phyloP scores from a whole-genome alignment of 768 basidiomycete species.

The Cystofilobasidium bisporidii region DNA sequence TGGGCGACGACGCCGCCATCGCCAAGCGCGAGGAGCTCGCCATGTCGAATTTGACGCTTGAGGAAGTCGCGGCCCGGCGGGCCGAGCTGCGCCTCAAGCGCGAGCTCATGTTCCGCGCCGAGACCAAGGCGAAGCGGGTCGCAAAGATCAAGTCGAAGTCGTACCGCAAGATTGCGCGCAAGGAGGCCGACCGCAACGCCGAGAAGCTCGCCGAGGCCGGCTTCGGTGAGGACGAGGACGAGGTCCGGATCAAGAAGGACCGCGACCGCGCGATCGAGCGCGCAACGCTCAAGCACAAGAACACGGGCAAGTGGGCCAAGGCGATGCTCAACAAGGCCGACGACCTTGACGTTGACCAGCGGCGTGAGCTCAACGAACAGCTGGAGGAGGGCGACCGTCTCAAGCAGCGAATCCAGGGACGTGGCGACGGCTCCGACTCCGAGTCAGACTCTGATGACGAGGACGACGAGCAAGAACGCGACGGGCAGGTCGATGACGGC shows the following conservation, averaged over 20 bases:
- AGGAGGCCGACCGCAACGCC: slow-evolving; percentile 56
- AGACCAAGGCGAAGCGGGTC: slow-evolving; percentile 76
- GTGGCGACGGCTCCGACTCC: slow-evolving; percentile 41
- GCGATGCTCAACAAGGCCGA: slow-evolving; percentile 52
- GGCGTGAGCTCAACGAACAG: slow-evolving; percentile 74
- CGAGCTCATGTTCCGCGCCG: slow-evolving; percentile 86
- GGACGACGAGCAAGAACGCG: slow-evolving; percentile 41
- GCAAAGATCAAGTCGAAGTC: slow-evolving; percentile 94
- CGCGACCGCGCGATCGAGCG: slow-evolving; percentile 73
- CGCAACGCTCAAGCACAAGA: slow-evolving; percentile 78
- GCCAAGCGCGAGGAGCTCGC: slow-evolving; percentile 68
- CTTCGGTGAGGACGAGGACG: slow-evolving; percentile 49
- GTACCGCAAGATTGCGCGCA: slow-evolving; percentile 73
- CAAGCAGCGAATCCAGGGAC: slow-evolving; percentile 62
- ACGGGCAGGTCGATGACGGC: slow-evolving; percentile 30
- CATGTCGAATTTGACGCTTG: slow-evolving; percentile 68
- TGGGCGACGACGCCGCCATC: slow-evolving; percentile 67
- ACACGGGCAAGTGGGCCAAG: slow-evolving; percentile 78
- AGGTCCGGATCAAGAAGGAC: slow-evolving; percentile 57
- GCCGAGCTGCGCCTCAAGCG: slow-evolving; percentile 77
- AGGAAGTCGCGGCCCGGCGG: slow-evolving; percentile 74
- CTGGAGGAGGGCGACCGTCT: slow-evolving; percentile 69
- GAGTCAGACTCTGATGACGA: slow-evolving; percentile 35
- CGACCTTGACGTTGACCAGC: slow-evolving; percentile 51
- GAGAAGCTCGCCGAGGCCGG: slow-evolving; percentile 41